Percentiles rank a stretch among this genome's conserved stretches.
Evolutionary conservation across 2,329 filamentous ascomycete species (phyloP).

Genomic region (Drechslerella dactyloides): DNA sequence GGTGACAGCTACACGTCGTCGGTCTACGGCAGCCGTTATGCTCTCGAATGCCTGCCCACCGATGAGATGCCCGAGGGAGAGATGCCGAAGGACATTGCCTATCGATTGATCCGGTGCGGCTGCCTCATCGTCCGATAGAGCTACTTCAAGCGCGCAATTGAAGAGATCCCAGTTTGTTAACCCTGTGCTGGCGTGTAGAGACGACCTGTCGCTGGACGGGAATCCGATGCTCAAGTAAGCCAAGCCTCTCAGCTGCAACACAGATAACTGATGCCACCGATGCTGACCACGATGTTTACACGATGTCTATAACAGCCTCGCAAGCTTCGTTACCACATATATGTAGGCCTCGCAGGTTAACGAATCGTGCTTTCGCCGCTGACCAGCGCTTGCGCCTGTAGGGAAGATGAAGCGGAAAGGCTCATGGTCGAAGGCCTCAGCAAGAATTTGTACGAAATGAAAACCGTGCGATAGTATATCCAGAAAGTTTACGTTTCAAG

Average conservation of each 20-base stretch:
- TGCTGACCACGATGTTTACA: not conserved
- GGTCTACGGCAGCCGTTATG: constrained; percentile 87
- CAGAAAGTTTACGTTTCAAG: not conserved
- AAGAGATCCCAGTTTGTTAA: not conserved
- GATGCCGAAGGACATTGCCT: constrained; percentile 92
- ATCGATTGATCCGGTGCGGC: constrained; percentile 81
- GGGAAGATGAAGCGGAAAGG: constrained; percentile 94
- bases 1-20: constrained; percentile 72
- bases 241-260: not conserved
- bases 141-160: not conserved
- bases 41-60: constrained; percentile 77
- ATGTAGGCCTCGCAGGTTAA: constrained; percentile 65
- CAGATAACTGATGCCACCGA: not conserved
- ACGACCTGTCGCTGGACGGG: constrained; percentile 87
- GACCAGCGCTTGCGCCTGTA: constrained; percentile 16
- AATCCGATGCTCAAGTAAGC: constrained; percentile 82
- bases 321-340: constrained; percentile 93
- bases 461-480: constrained; percentile 55
- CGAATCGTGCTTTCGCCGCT: too few relatives aligned
- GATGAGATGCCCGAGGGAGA: constrained; percentile 86
- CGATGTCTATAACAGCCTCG: constrained; percentile 69
- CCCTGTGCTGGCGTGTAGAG: constrained; percentile 57
- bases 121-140: not conserved
- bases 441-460: constrained; percentile 74
- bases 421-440: constrained; percentile 91